Conservation (phyloP, 176 grass and related monocot species). For the Cocos nucifera region DNA sequence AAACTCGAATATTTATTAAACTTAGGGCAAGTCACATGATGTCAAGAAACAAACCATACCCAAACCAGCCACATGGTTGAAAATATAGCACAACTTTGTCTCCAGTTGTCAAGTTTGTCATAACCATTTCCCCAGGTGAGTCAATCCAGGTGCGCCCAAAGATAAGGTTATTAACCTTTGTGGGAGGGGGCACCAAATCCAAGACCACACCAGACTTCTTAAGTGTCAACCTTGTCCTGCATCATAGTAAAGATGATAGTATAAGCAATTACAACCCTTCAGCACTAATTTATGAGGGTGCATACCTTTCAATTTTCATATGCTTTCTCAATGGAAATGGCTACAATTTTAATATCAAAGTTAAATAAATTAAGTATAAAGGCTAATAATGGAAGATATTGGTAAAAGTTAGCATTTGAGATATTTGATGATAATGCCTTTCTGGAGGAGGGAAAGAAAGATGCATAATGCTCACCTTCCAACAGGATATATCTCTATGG, state of each 20-base stretch:
- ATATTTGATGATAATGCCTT: no score
- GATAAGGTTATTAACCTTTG: conserved; percentile 92
- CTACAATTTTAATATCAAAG: no score
- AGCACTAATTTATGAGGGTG: no score
- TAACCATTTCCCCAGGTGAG: conserved; percentile 74
- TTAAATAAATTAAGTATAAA: no score
- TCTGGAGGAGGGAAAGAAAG: no score
- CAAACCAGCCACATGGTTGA: conserved; percentile 96
- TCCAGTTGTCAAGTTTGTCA: conserved; percentile 79
- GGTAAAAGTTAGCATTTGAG: no score
- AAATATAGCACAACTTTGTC: conserved; percentile 94
- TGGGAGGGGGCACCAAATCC: conserved; percentile 74
- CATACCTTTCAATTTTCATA: no score
- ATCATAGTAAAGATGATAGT: background rate
- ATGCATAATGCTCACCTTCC: conserved; percentile 57
- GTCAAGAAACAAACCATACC: conserved; percentile 34
- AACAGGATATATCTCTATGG: conserved; percentile 79
- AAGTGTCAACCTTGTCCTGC: conserved; percentile 66
- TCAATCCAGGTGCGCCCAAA: conserved; percentile 94
- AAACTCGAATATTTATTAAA: background rate
- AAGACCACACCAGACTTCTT: conserved; percentile 72
- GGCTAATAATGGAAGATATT: no score
- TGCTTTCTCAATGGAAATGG: no score
- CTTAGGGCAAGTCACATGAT: background rate
- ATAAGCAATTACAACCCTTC: no score